phyloP scores from a whole-genome alignment of 2,329 filamentous ascomycete genomes.

The Acarospora socialis region DNA sequence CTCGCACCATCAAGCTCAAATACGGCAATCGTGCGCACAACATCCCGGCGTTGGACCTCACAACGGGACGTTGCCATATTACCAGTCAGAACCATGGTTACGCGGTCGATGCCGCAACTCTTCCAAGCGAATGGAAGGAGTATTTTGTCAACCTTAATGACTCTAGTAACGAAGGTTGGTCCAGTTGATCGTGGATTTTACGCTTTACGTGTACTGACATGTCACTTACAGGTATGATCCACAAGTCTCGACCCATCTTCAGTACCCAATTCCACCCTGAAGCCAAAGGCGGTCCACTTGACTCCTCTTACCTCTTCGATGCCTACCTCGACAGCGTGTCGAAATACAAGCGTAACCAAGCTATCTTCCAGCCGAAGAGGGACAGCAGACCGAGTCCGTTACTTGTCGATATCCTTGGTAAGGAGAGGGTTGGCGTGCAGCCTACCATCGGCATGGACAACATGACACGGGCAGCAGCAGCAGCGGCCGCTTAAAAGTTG shows the following conservation, averaged over 20 bases:
- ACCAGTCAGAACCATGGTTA: constrained; percentile 98
- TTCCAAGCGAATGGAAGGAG: constrained; percentile 82
- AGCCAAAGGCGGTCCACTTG: constrained; percentile 91
- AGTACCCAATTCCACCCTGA: constrained; percentile 98
- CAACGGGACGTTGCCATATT: constrained; percentile 94
- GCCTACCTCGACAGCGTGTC: constrained; percentile 84
- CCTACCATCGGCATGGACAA: constrained; percentile 44
- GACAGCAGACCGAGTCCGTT: constrained; percentile 80
- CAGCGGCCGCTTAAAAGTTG: constrained; percentile 19
- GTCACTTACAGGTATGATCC: constrained; percentile 54
- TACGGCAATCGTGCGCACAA: constrained; percentile 99
- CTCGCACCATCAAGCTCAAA: constrained; percentile 90
- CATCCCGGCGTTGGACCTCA: constrained; percentile 88
- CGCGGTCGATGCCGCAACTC: constrained; percentile 71
- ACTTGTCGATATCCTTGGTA: constrained; percentile 78
- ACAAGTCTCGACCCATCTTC: constrained; percentile 93
- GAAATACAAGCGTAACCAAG: constrained; percentile 54
- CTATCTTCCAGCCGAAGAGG: constrained; percentile 53
- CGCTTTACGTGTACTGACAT: too few species aligned
- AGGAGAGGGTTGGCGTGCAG: constrained; percentile 86
- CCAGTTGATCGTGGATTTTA: too few species aligned
- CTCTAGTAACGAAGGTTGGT: constrained; percentile 74
- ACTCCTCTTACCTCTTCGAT: constrained; percentile 92
- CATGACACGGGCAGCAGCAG: constrained; percentile 22
- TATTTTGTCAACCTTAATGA: constrained; percentile 99